These are phyloP conservation scores for Coemansia sp. DNA, from an alignment of 192 early-diverging fungal species.

Conservation along the genomic window DNA sequence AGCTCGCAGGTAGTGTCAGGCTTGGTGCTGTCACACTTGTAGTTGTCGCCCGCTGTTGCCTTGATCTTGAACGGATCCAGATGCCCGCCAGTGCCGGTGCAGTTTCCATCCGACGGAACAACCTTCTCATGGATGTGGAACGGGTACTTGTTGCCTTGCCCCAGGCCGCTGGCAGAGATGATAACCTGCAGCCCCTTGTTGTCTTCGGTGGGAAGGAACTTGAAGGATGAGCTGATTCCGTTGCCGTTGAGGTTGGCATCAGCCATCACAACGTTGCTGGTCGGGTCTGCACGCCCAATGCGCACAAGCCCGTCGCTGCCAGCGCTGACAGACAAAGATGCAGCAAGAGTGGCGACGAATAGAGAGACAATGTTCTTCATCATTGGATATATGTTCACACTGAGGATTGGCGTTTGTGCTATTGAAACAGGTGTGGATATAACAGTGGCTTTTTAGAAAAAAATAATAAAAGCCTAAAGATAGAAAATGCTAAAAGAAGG, in stretches of 20 bases:
- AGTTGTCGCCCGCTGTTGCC: conserved; percentile 12
- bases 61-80: conserved; percentile 36
- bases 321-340: conserved; percentile 3
- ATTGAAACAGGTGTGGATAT: background rate
- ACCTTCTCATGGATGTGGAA: conserved; percentile 51
- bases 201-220: conserved; percentile 16
- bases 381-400: conserved; percentile 1
- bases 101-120: conserved; percentile 48
- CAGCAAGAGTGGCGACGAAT: conserved; percentile 14
- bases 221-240: conserved; percentile 17
- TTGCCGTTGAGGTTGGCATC: conserved; percentile 20
- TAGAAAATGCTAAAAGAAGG: background rate
- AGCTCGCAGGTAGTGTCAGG: conserved; percentile 52
- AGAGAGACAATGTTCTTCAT: conserved; percentile 23
- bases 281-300: background rate
- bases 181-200: conserved; percentile 28
- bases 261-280: conserved; percentile 5
- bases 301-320: background rate
- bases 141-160: conserved; percentile 26
- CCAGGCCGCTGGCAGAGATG: conserved; percentile 36
- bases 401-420: background rate
- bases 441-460: background rate
- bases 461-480: background rate
- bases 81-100: conserved; percentile 53
- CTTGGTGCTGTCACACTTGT: conserved; percentile 37